Conservation (phyloP, 306 rosid genomes). For the Abrus pulchellus region DNA sequence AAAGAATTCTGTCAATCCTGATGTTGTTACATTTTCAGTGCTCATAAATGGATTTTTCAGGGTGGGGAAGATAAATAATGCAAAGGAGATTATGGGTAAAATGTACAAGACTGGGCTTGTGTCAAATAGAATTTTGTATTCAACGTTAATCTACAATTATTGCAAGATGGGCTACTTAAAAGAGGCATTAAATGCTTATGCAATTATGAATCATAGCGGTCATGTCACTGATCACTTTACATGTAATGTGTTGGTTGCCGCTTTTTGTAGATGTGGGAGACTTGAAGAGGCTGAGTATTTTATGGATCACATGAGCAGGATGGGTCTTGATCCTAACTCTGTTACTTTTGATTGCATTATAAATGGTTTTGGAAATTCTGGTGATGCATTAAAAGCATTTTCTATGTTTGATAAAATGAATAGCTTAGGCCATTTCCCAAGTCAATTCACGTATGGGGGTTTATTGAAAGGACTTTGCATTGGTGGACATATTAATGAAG, state of each 20-base stretch:
- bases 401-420: constrained; percentile 70
- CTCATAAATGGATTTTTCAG: constrained; percentile 79
- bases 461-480: constrained; percentile 72
- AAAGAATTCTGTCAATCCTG: constrained; percentile 60
- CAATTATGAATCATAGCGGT: constrained; percentile 67
- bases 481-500: constrained; percentile 70
- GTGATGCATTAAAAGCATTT: constrained; percentile 68
- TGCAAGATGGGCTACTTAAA: constrained; percentile 70
- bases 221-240: constrained; percentile 62
- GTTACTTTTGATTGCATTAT: constrained; percentile 69
- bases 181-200: constrained; percentile 67
- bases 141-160: constrained; percentile 72
- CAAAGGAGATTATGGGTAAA: constrained; percentile 73
- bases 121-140: constrained; percentile 65
- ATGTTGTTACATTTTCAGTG: constrained; percentile 71
- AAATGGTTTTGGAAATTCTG: constrained; percentile 67
- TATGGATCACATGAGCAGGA: constrained; percentile 74
- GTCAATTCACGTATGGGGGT: constrained; percentile 71
- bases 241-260: constrained; percentile 64
- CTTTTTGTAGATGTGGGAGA: constrained; percentile 68
- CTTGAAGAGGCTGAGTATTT: constrained; percentile 71
- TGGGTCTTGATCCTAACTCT: constrained; percentile 64
- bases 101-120: constrained; percentile 65
- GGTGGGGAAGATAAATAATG: constrained; percentile 65
- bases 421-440: constrained; percentile 66